These are phyloP conservation scores for Isabelozyma heimii DNA, from an alignment of 805 yeast species.

Conservation along the genomic window DNA sequence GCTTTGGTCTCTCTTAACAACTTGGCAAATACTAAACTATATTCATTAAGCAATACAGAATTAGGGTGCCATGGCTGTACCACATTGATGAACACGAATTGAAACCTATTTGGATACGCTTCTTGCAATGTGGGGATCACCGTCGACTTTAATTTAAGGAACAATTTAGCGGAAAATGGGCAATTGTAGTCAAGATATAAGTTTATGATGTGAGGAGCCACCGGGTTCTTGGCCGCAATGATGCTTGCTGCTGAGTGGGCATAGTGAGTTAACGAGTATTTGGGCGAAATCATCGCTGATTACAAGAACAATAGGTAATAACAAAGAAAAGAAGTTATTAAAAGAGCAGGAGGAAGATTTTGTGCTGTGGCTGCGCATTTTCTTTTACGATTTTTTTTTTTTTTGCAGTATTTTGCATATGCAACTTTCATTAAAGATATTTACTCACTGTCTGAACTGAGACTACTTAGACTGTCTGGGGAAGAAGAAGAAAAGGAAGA, in stretches of 20 bases:
- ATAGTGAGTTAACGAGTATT: constrained; percentile 37
- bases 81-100: constrained; percentile 65
- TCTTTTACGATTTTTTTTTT: neutral
- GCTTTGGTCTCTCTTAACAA: constrained; percentile 44
- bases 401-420: neutral
- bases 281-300: constrained; percentile 37
- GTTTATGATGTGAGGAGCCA: constrained; percentile 49
- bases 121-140: constrained; percentile 52
- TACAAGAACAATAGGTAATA: neutral
- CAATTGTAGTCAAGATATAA: constrained; percentile 75
- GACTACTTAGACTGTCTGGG: neutral
- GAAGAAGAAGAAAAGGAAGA: neutral
- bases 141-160: constrained; percentile 48
- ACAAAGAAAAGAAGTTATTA: neutral
- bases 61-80: constrained; percentile 93
- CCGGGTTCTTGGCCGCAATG: constrained; percentile 7
- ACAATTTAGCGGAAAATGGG: constrained; percentile 68
- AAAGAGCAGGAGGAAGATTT: neutral
- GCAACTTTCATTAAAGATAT: neutral
- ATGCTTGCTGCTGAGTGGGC: constrained; percentile 19
- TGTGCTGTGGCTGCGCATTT: neutral
- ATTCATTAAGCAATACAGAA: constrained; percentile 66
- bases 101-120: constrained; percentile 48
- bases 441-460: neutral
- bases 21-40: constrained; percentile 66